Percentiles rank a stretch among this genome's conserved stretches.
These are phyloP conservation scores for Russula lepida DNA, from an alignment of 768 basidiomycete species.

Conservation along the genomic window DNA sequence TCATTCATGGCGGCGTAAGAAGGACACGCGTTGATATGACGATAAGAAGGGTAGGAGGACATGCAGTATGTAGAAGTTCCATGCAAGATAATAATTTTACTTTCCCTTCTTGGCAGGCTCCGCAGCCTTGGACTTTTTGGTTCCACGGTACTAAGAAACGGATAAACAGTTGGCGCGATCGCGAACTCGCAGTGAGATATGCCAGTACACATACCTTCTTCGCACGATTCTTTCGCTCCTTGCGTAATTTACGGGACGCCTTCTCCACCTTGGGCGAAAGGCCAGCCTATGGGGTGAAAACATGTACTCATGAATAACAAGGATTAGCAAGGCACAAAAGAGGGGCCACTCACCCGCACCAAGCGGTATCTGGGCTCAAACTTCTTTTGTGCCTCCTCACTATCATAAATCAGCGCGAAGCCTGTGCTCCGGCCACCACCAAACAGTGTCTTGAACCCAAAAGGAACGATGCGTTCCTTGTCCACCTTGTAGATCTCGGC, in stretches of 20 bases:
- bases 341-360: conserved; percentile 64
- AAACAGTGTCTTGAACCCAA: conserved; percentile 92
- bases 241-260: conserved; percentile 93
- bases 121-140: conserved; percentile 89
- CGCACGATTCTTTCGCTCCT: conserved; percentile 98
- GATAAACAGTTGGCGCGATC: not conserved
- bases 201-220: conserved; percentile 74
- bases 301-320: not conserved
- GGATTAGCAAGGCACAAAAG: not conserved
- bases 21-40: conserved; percentile 38
- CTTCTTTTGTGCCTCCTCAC: conserved; percentile 88
- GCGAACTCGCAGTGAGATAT: not conserved
- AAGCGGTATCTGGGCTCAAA: conserved; percentile 96
- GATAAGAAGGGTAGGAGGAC: conserved; percentile 30
- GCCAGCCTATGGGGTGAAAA: conserved; percentile 43
- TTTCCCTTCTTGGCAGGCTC: conserved; percentile 91
- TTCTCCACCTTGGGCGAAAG: conserved; percentile 72
- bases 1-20: conserved; percentile 26
- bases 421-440: conserved; percentile 98
- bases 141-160: conserved; percentile 77
- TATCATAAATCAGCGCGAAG: conserved; percentile 96
- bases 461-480: conserved; percentile 83
- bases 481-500: conserved; percentile 89
- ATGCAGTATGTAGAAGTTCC: conserved; percentile 30
- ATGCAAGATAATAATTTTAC: conserved; percentile 39